Percentiles rank a stretch among this genome's conserved stretches.
phyloP scores from a whole-genome alignment of 352 stramenopile species.

The Pythium insidiosum region DNA sequence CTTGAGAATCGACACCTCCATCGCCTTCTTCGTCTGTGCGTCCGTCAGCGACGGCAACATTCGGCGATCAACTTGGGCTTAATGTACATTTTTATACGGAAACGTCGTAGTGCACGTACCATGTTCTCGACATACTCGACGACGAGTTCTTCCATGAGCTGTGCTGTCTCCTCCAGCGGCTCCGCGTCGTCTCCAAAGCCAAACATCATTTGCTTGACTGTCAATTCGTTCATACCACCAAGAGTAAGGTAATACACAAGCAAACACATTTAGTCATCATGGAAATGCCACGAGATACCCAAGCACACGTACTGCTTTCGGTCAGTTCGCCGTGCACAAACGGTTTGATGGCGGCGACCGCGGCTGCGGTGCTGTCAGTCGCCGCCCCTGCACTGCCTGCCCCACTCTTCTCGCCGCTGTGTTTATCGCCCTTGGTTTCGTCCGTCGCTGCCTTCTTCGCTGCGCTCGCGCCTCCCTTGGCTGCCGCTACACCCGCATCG shows the following conservation, averaged over 20 bases:
- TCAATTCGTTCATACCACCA: not conserved
- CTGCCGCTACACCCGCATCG: conserved; percentile 31
- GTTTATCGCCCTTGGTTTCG: conserved; percentile 9
- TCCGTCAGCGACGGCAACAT: too few relatives aligned
- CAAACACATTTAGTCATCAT: not conserved
- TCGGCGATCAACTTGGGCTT: too few relatives aligned
- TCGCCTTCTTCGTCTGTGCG: conserved; percentile 77
- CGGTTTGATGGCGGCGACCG: conserved; percentile 36
- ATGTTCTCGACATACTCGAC: conserved; percentile 79
- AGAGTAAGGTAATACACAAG: not conserved
- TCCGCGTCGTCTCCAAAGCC: conserved; percentile 76
- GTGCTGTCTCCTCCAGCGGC: conserved; percentile 58
- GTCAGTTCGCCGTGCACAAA: conserved; percentile 70
- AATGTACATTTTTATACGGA: too few relatives aligned
- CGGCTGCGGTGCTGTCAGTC: conserved; percentile 5
- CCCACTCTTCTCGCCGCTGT: conserved; percentile 1
- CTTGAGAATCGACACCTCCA: conserved; percentile 75
- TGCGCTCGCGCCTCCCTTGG: conserved; percentile 20
- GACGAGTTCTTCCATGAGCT: conserved; percentile 83
- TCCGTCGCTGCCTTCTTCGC: conserved; percentile 30
- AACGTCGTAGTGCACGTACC: conserved; percentile 50
- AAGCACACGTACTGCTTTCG: conserved; percentile 77
- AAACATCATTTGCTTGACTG: conserved; percentile 89
- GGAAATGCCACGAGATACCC: too few relatives aligned
- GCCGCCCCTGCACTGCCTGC: not conserved